Base-by-base conservation (phyloP, 352 stramenopile genomes). In the Pythium biforme region DNA sequence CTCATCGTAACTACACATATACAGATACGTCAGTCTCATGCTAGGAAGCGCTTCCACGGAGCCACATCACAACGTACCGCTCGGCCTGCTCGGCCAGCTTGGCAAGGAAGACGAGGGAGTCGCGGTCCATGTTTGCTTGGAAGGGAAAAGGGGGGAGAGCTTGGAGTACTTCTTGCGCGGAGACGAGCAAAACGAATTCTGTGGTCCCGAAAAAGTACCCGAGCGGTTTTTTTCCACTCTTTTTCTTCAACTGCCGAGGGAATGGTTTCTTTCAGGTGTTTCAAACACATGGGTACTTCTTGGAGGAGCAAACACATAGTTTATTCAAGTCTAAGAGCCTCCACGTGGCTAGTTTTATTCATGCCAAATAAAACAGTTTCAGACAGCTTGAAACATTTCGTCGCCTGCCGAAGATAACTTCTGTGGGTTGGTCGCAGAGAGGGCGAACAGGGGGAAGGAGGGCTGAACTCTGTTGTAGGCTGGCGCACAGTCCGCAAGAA, bases 41-140 rank as follows among this genome's bases (percentile, higher is more conserved):
- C 31, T 34, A n/a, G 37, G 14, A 19, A 43, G 14, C 15, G 1
- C 14, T 43, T 43, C 6, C 37, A 2, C 4, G 37, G 11, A n/a
- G 6, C 12, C 12, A 43, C 7, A 37, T 12, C 19, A 4, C 22
- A 2, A 45, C 83, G 33, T 79, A 94, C 67, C 88, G 82, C 57
- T 92, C 82, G 49, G 84, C 84, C 70, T 92, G 84, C 66, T 93
- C 84, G 62, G 78, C 84, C 39, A 93, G 72, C 73, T 89, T 90
- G 59, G 86, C 84, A 54, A 95, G 79, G 75, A 89, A 91, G 33
- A 92, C 81, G 55, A 90, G 82, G 26, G 79, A 82, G 68, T 89
- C 77, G 31, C 84, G 84, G 77, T 93, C 83, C 83, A 92, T 92
- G 25, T 37, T 76, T 53, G 17, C 53, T 55, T 47, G 22, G 9